phyloP scores from a whole-genome alignment of 768 basidiomycete genomes.

The Tylopilus intermedius region DNA sequence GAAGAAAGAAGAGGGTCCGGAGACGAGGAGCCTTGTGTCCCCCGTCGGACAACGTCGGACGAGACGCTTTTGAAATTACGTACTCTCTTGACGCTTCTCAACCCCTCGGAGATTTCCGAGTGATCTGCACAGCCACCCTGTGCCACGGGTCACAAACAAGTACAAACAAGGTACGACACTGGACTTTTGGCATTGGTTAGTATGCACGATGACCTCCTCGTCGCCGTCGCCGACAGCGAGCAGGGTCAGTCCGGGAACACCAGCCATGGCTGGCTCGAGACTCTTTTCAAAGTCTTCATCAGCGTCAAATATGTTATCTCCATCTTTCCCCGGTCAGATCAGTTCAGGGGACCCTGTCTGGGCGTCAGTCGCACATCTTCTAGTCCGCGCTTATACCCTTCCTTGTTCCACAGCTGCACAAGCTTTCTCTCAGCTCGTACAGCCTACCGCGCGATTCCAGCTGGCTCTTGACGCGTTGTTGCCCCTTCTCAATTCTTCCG shows the following conservation, averaged over 20 bases:
- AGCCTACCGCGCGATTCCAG: constrained; percentile 73
- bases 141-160: constrained; percentile 24
- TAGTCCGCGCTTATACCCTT: constrained; percentile 59
- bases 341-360: constrained; percentile 42
- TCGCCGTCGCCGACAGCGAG: constrained; percentile 30
- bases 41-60: neutral
- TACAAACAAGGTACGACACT: constrained; percentile 10
- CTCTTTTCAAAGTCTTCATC: constrained; percentile 29
- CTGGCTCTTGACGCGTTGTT: constrained; percentile 78
- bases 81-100: neutral
- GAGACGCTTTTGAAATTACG: neutral
- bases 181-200: constrained; percentile 9
- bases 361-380: constrained; percentile 63
- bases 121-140: constrained; percentile 1
- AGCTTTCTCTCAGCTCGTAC: constrained; percentile 71
- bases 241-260: constrained; percentile 24
- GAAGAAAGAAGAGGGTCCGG: neutral
- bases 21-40: neutral
- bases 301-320: constrained; percentile 34
- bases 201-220: constrained; percentile 33
- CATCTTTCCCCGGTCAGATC: constrained; percentile 28
- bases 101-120: neutral
- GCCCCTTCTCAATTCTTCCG: constrained; percentile 57
- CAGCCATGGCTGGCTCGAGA: constrained; percentile 29
- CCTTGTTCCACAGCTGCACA: constrained; percentile 76